Conservation (phyloP, 2,329 filamentous ascomycete species). For the Pseudocercospora eumusae region DNA sequence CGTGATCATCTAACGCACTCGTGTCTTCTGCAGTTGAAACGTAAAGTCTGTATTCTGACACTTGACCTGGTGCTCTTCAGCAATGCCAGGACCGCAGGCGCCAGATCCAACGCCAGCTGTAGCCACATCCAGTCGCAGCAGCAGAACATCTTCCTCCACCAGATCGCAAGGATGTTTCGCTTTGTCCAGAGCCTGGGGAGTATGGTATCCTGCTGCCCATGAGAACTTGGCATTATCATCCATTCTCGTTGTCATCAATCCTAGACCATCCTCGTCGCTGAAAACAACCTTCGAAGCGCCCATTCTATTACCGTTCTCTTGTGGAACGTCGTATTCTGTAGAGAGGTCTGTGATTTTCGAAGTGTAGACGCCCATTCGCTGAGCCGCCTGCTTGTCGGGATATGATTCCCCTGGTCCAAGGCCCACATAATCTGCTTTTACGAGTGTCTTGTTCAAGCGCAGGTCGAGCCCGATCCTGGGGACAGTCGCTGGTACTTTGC, state of each 20-base stretch:
- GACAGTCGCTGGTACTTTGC: slow-evolving; percentile 53
- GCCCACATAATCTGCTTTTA: slow-evolving; percentile 60
- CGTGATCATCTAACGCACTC: slow-evolving; percentile 1
- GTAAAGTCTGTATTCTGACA: slow-evolving; percentile 8
- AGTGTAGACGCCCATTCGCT: slow-evolving; percentile 55
- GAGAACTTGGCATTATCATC: slow-evolving; percentile 18
- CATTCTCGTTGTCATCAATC: slow-evolving; percentile 37
- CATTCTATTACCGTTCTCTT: slow-evolving; percentile 65
- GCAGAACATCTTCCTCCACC: slow-evolving; percentile 15
- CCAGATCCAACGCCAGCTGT: slow-evolving; percentile 17
- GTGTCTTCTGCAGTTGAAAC: slow-evolving; percentile 11
- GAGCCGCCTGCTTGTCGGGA: slow-evolving; percentile 62
- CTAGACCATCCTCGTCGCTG: slow-evolving; percentile 33
- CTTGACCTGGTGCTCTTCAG: slow-evolving; percentile 13
- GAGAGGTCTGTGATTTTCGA: slow-evolving; percentile 53
- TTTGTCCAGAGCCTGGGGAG: slow-evolving; percentile 18
- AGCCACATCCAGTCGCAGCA: slow-evolving; percentile 15
- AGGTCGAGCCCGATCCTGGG: slow-evolving; percentile 63
- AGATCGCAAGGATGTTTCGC: slow-evolving; percentile 26
- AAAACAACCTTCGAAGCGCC: slow-evolving; percentile 58
- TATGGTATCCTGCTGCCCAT: slow-evolving; percentile 23
- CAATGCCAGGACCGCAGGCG: slow-evolving; percentile 17
- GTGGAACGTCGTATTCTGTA: slow-evolving; percentile 64
- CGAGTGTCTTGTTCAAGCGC: slow-evolving; percentile 50
- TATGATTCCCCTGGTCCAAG: slow-evolving; percentile 66